Evolutionary conservation across 2,329 filamentous ascomycete genomes (phyloP).

Genomic region (Arthroderma sp.): DNA sequence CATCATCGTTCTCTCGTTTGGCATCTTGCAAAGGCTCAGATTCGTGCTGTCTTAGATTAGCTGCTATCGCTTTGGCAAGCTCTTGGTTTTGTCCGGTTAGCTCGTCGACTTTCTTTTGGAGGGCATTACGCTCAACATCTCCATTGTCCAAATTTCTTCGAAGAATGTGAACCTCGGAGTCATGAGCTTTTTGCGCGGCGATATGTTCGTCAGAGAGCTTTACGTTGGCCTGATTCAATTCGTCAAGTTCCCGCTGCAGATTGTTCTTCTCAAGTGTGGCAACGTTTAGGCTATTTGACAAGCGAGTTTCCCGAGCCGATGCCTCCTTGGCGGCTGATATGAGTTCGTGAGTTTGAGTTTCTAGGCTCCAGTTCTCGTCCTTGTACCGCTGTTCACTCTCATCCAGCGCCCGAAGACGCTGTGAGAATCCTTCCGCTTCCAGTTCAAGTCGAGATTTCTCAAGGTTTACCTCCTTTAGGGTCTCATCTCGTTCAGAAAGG

Average conservation of each 20-base stretch:
- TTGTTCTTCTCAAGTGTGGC: conserved; percentile 62
- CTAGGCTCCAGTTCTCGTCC: conserved; percentile 96
- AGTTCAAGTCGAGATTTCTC: conserved; percentile 71
- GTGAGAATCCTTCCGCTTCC: conserved; percentile 64
- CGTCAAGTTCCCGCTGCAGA: conserved; percentile 77
- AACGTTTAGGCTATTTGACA: conserved; percentile 57
- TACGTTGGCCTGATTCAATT: conserved; percentile 65
- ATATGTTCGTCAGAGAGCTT: conserved; percentile 72
- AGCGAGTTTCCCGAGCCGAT: conserved; percentile 67
- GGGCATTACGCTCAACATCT: conserved; percentile 61
- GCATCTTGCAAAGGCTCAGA: conserved; percentile 45
- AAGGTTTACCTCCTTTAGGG: conserved; percentile 58
- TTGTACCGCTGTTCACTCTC: conserved; percentile 95
- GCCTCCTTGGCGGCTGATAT: conserved; percentile 60
- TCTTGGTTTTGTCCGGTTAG: conserved; percentile 81
- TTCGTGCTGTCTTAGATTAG: conserved; percentile 56
- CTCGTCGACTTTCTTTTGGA: conserved; percentile 81
- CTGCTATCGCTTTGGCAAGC: conserved; percentile 68
- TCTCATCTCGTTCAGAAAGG: conserved; percentile 75
- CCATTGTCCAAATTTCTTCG: conserved; percentile 66
- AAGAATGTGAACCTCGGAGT: conserved; percentile 72
- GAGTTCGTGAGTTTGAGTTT: conserved; percentile 80
- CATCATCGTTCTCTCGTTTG: conserved; percentile 51
- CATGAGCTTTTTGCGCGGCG: conserved; percentile 64
- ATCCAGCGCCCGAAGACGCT: conserved; percentile 68